Percentiles rank a stretch among this genome's conserved stretches.
Conservation (phyloP, 768 basidiomycete genomes). For the Leccinum uliginosum region DNA sequence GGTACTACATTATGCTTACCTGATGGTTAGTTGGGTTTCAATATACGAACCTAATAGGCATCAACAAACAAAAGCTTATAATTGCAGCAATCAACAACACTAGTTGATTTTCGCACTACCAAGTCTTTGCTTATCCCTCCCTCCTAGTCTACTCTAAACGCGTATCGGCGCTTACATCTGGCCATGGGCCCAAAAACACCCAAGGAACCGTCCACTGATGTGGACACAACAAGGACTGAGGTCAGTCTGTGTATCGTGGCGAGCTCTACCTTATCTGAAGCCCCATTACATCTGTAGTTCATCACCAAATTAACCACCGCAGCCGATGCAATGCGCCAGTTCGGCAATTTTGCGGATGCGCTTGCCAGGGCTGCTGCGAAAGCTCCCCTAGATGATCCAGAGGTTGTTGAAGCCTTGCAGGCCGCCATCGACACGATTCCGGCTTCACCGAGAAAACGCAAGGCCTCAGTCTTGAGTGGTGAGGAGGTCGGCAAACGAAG, state of each 20-base stretch:
- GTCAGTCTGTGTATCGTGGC: conserved; percentile 19
- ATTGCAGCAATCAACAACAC: conserved; percentile 36
- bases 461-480: conserved; percentile 29
- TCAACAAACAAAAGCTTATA: conserved; percentile 40
- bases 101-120: conserved; percentile 38
- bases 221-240: conserved; percentile 28
- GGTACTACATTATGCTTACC: conserved; percentile 26
- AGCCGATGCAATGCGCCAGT: conserved; percentile 60
- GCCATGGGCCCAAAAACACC: conserved; percentile 24
- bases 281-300: conserved; percentile 40
- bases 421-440: conserved; percentile 30
- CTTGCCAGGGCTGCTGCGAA: conserved; percentile 50
- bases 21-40: conserved; percentile 37
- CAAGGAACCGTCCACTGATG: conserved; percentile 25
- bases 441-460: conserved; percentile 48
- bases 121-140: conserved; percentile 35
- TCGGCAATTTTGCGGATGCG: conserved; percentile 55
- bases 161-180: conserved; percentile 16
- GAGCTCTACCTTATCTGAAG: conserved; percentile 16
- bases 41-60: conserved; percentile 33
- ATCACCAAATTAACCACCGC: conserved; percentile 49
- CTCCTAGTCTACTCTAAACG: conserved; percentile 22
- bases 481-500: conserved; percentile 36
- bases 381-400: conserved; percentile 30
- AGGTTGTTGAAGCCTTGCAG: conserved; percentile 27